Evolutionary conservation across 495 filamentous ascomycete genomes (phyloP).

Genomic region (Podospora pseudocomata): DNA sequence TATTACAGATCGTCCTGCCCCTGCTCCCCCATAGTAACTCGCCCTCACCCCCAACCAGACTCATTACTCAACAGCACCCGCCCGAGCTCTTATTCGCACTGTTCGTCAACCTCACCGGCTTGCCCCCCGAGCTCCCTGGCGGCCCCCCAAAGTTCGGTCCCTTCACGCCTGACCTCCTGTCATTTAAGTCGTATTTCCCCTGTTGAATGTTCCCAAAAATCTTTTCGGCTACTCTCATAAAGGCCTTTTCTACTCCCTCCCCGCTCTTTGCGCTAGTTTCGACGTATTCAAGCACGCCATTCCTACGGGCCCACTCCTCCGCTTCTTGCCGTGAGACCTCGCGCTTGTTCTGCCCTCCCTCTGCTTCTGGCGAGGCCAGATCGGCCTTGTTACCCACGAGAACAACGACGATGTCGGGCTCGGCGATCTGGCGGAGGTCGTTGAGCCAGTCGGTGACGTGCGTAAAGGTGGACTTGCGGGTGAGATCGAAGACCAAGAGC

Average conservation of each 20-base stretch:
- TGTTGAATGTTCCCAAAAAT: constrained; percentile 95
- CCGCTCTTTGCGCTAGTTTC: constrained; percentile 96
- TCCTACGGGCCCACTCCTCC: constrained; percentile 76
- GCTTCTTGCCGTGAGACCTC: constrained; percentile 77
- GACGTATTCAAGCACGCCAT: constrained; percentile 82
- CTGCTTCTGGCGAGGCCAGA: constrained; percentile 53
- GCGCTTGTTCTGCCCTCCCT: constrained; percentile 54
- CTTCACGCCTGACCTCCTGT: constrained; percentile 91
- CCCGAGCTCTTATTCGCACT: constrained; percentile 6
- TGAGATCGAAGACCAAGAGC: constrained; percentile 92
- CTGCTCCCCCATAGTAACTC: background rate
- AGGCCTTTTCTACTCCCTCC: constrained; percentile 87
- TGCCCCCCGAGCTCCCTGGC: constrained; percentile 44
- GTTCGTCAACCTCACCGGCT: constrained; percentile 39
- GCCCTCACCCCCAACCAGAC: background rate
- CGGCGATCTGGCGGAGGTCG: constrained; percentile 87
- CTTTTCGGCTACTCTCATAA: constrained; percentile 85
- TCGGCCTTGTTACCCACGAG: constrained; percentile 94
- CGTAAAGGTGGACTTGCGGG: constrained; percentile 74
- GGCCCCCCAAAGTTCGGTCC: constrained; percentile 32
- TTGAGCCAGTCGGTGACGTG: constrained; percentile 87
- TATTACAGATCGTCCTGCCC: background rate
- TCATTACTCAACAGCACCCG: constrained; percentile 19
- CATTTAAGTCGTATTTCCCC: constrained; percentile 90
- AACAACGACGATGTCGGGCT: constrained; percentile 88